These are phyloP conservation scores for Crithidia expoeki DNA, from an alignment of 208 protist genomes.

Conservation along the genomic window DNA sequence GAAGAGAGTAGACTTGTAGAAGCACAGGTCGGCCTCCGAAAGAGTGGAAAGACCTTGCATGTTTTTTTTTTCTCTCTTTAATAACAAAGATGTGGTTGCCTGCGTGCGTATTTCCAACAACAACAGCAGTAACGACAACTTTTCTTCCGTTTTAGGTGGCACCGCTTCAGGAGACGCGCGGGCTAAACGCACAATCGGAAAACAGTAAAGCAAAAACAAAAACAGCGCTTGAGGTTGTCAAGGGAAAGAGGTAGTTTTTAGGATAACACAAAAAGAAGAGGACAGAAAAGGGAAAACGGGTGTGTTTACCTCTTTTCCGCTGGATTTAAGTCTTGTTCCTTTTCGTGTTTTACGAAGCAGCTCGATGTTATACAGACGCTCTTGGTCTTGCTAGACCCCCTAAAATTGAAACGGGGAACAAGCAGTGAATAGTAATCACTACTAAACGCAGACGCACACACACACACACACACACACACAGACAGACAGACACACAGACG, in stretches of 20 bases:
- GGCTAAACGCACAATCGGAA: too few species aligned
- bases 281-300: background rate
- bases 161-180: too few species aligned
- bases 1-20: constrained; percentile 83
- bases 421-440: background rate
- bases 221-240: background rate
- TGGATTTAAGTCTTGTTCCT: too few species aligned
- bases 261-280: constrained; percentile 7
- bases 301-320: background rate
- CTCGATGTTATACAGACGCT: too few species aligned
- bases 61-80: background rate
- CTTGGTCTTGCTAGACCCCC: background rate
- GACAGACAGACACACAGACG: background rate
- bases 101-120: background rate
- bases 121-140: too few species aligned
- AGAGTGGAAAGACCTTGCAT: constrained; percentile 35
- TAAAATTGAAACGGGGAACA: background rate
- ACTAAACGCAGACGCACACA: background rate
- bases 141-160: too few species aligned
- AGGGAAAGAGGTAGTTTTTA: constrained; percentile 1
- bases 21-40: constrained; percentile 57
- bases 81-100: background rate
- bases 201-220: constrained; percentile 4
- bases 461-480: background rate
- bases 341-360: too few species aligned